Base-by-base conservation (phyloP, 768 basidiomycete species). In the Boletus insuetus region DNA sequence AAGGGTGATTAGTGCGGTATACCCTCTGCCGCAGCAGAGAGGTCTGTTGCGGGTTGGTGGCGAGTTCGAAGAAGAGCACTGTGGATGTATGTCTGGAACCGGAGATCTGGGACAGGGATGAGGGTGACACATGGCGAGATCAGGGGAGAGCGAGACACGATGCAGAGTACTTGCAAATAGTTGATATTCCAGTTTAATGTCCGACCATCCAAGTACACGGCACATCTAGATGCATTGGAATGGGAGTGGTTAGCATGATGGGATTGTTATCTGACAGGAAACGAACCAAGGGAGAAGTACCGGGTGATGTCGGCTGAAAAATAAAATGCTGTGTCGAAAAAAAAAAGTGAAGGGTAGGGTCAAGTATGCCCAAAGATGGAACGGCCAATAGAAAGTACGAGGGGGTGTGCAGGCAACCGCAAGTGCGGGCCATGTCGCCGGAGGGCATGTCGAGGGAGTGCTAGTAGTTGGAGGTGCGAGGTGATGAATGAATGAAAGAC, bases 21-120 rank as follows among this genome's bases (percentile, higher is more conserved):
- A 17, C 63, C 58, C 65, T 65, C 44, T 67, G 55, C 65, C 65
- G 55, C 56, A 56, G 52, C 40, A 20, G 47, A 53, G 38, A 45
- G 19, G 60, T n/a, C 31, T 48, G 44, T 37, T 47, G 40, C 24
- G 20, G 43, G 45, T 40, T 31, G 34, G 61, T 48, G 48, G 49
- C 60, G 51, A 49, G 45, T 62, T 59, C 42, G 39, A 46, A 51
- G 60, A 62, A 62, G 47, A 13, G 14, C 3, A 29, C 19, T 44
- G 24, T 40, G 55, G 45, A 48, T 8, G 54, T 53, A 22, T 31
- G 59, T 45, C 46, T 51, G 51, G 47, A 45, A n/a, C 64, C 42
- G 42, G 42, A 48, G 64, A 62, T 55, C 64, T 56, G 61, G 51
- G 19, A 53, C 24, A 40, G 47, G 34, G 51, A 49, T 24, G 58